phyloP scores from a whole-genome alignment of 768 basidiomycete species.

The Plicaturopsis crispa region DNA sequence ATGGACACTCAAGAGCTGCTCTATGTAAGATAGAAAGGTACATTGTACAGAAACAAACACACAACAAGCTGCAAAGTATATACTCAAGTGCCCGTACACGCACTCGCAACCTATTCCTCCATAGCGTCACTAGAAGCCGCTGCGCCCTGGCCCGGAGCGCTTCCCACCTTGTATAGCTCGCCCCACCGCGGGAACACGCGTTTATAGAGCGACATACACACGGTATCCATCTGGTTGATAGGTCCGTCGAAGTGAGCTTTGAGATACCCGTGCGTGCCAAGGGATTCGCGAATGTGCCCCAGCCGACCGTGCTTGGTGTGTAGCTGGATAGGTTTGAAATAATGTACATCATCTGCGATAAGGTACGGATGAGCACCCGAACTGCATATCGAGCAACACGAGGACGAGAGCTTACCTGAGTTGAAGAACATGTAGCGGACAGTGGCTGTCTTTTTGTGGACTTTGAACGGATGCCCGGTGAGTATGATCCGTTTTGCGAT shows the following conservation, averaged over 20 bases:
- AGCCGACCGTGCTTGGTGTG: slow-evolving; percentile 86
- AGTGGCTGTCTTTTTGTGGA: slow-evolving; percentile 95
- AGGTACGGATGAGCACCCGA: slow-evolving; percentile 6
- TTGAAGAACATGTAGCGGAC: slow-evolving; percentile 99
- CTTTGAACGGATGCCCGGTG: slow-evolving; percentile 94
- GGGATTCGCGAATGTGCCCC: slow-evolving; percentile 86
- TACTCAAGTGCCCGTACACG: no score
- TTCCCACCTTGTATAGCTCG: slow-evolving; percentile 46
- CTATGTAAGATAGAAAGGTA: no score
- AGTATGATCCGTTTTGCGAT: slow-evolving; percentile 91
- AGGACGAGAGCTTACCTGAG: slow-evolving; percentile 38
- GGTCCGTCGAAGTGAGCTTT: slow-evolving; percentile 94
- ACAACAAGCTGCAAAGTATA: no score
- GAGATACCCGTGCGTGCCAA: slow-evolving; percentile 80
- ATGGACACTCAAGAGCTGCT: no score
- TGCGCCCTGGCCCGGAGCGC: slow-evolving; percentile 27
- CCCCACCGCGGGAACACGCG: slow-evolving; percentile 89
- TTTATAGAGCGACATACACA: slow-evolving; percentile 95
- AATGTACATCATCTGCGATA: slow-evolving; percentile 70
- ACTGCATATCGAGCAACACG: slow-evolving; percentile 5
- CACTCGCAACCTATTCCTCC: no score
- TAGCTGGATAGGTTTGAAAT: slow-evolving; percentile 90
- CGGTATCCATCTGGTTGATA: slow-evolving; percentile 93
- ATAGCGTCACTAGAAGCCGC: slow-evolving; percentile 17
- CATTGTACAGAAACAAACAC: no score